Conservation (phyloP, 805 yeast genomes). For the Candida parachauliodes region DNA sequence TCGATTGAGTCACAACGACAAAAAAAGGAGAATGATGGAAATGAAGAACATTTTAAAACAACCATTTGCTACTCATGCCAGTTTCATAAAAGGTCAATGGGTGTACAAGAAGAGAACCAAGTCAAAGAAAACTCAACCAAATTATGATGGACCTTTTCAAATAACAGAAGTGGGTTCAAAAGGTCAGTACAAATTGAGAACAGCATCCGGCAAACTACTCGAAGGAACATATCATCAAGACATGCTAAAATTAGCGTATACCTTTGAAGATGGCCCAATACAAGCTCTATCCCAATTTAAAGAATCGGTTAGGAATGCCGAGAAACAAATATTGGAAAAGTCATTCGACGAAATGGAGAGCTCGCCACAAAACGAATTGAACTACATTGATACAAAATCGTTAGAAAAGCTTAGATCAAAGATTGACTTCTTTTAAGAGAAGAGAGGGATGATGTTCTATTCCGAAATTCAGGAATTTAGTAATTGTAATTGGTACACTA, state of each 20-base stretch:
- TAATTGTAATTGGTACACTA: too few relatives aligned
- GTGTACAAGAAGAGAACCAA: background rate
- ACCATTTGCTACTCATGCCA: background rate
- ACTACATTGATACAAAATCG: too few relatives aligned
- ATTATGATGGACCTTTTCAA: conserved; percentile 1
- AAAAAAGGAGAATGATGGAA: background rate
- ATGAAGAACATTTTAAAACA: background rate
- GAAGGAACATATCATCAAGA: background rate
- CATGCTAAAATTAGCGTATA: background rate
- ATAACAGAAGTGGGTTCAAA: background rate
- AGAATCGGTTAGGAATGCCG: too few relatives aligned
- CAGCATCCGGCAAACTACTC: background rate
- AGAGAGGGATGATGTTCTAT: too few relatives aligned
- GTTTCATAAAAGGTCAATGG: background rate
- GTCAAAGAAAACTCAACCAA: background rate
- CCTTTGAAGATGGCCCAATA: background rate
- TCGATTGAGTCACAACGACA: background rate
- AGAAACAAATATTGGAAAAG: too few relatives aligned
- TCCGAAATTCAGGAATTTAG: too few relatives aligned
- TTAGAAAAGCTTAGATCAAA: too few relatives aligned
- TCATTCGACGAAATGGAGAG: too few relatives aligned
- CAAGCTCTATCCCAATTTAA: too few relatives aligned
- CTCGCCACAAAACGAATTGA: too few relatives aligned
- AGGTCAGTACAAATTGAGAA: background rate
- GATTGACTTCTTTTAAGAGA: too few relatives aligned